Percentiles rank a stretch among this genome's conserved stretches.
These are phyloP conservation scores for Boletellus dicymbophilus DNA, from an alignment of 1,284 basidiomycete species.

Conservation along the genomic window DNA sequence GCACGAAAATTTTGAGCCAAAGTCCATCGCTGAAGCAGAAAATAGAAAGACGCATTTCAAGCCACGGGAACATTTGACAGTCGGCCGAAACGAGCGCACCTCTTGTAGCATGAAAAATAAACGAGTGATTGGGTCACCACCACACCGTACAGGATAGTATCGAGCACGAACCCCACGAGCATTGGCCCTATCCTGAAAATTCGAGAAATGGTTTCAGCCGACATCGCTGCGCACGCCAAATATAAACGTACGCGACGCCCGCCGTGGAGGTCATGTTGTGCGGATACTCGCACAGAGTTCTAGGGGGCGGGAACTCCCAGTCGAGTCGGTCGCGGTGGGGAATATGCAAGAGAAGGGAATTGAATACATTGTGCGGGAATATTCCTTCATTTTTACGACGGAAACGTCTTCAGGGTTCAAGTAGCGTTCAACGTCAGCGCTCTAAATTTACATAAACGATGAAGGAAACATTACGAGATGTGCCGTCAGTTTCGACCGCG, in stretches of 20 bases:
- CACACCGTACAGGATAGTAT: constrained; percentile 42
- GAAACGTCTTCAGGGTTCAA: constrained; percentile 19
- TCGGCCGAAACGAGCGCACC: constrained; percentile 18
- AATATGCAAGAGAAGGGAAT: constrained; percentile 5
- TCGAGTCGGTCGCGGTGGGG: constrained; percentile 6
- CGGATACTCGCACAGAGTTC: constrained; percentile 10
- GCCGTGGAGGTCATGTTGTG: constrained; percentile 18
- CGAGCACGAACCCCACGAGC: constrained; percentile 41
- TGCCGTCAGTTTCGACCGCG: background rate
- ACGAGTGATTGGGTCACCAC: constrained; percentile 44
- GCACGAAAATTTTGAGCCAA: constrained; percentile 27
- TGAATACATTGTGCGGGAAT: constrained; percentile 4
- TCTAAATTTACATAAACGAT: constrained; percentile 5
- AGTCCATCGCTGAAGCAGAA: constrained; percentile 11
- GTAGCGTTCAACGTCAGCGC: background rate
- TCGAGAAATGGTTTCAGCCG: constrained; percentile 3
- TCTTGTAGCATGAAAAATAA: constrained; percentile 42
- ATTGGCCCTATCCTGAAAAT: constrained; percentile 40
- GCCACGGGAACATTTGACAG: too few species aligned
- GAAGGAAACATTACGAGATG: constrained; percentile 6
- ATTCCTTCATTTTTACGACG: constrained; percentile 26
- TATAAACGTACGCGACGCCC: constrained; percentile 22
- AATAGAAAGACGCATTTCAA: too few species aligned
- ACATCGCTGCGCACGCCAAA: background rate
- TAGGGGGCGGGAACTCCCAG: constrained; percentile 6